These are phyloP conservation scores for Fusarium euwallaceae DNA, from an alignment of 2,329 filamentous ascomycete species.

Conservation along the genomic window DNA sequence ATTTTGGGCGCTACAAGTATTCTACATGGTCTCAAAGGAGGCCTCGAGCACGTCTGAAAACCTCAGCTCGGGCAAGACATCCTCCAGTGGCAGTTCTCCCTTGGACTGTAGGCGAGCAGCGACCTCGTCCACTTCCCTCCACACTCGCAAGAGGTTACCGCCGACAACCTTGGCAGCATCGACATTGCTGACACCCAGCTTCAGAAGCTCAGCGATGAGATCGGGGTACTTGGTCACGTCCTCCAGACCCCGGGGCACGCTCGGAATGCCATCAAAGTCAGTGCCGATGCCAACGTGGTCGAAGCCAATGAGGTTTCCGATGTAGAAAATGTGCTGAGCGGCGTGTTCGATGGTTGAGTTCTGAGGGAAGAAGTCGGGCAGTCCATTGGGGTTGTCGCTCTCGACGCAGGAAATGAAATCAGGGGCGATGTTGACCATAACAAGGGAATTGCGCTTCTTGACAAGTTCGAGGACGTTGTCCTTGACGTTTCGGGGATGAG, in stretches of 20 bases:
- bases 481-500: slow-evolving; percentile 90
- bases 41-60: slow-evolving; percentile 23
- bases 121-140: slow-evolving; percentile 82
- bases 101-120: slow-evolving; percentile 73
- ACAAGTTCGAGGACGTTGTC: slow-evolving; percentile 86
- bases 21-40: slow-evolving; percentile 10
- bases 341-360: slow-evolving; percentile 84
- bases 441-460: slow-evolving; percentile 77
- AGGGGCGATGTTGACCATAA: slow-evolving; percentile 93
- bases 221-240: slow-evolving; percentile 88
- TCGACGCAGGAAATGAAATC: slow-evolving; percentile 84
- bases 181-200: slow-evolving; percentile 78
- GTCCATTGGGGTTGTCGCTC: slow-evolving; percentile 68
- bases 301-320: slow-evolving; percentile 86
- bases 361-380: slow-evolving; percentile 75
- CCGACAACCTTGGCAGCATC: slow-evolving; percentile 83
- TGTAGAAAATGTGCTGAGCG: slow-evolving; percentile 83
- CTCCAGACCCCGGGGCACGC: slow-evolving; percentile 79
- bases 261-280: slow-evolving; percentile 85
- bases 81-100: slow-evolving; percentile 67
- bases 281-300: slow-evolving; percentile 90
- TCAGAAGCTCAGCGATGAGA: slow-evolving; percentile 80
- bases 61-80: slow-evolving; percentile 54
- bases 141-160: slow-evolving; percentile 85
- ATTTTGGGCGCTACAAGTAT: slow-evolving; percentile 1